Percentiles rank a stretch among this genome's conserved stretches.
Evolutionary conservation across 495 filamentous ascomycete species (phyloP).

Genomic region (Cercophora samala): DNA sequence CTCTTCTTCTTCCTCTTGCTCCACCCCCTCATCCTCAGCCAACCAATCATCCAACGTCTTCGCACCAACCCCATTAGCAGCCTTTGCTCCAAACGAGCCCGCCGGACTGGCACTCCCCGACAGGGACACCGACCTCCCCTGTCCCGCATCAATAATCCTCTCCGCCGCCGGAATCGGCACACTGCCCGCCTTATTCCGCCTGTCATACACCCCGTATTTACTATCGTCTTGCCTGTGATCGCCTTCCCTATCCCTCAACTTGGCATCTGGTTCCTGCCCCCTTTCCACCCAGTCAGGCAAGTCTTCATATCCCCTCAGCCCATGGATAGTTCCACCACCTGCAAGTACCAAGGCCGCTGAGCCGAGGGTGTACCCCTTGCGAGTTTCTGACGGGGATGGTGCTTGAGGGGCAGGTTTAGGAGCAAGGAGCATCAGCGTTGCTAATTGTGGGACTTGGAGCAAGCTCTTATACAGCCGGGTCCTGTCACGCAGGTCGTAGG

Average conservation of each 20-base stretch:
- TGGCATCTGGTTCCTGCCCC: conserved; percentile 74
- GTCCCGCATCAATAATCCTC: conserved; percentile 54
- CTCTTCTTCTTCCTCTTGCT: conserved; percentile 47
- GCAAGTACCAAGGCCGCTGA: conserved; percentile 82
- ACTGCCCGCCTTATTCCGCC: conserved; percentile 30
- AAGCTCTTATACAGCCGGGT: conserved; percentile 82
- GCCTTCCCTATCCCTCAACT: conserved; percentile 56
- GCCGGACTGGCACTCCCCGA: conserved; percentile 46
- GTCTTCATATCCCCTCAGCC: conserved; percentile 69
- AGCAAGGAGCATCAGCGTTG: conserved; percentile 82
- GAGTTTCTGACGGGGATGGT: conserved; percentile 75
- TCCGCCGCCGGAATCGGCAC: conserved; percentile 57
- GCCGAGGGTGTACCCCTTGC: conserved; percentile 72
- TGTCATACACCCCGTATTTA: conserved; percentile 40
- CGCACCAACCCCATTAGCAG: conserved; percentile 42
- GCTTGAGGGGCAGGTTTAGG: conserved; percentile 90
- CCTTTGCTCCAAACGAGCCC: conserved; percentile 49
- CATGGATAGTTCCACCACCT: conserved; percentile 64
- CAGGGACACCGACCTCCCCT: conserved; percentile 49
- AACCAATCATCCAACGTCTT: conserved; percentile 92
- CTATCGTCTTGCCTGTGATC: conserved; percentile 22
- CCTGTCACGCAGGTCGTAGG: conserved; percentile 91
- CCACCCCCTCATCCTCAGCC: conserved; percentile 58
- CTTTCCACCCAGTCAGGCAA: conserved; percentile 80
- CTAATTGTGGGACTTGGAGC: conserved; percentile 76